Evolutionary conservation across 495 filamentous ascomycete genomes (phyloP), one percentile per base, ranked within the genome.

Genomic region (Aspergillus coremiiformis): DNA sequence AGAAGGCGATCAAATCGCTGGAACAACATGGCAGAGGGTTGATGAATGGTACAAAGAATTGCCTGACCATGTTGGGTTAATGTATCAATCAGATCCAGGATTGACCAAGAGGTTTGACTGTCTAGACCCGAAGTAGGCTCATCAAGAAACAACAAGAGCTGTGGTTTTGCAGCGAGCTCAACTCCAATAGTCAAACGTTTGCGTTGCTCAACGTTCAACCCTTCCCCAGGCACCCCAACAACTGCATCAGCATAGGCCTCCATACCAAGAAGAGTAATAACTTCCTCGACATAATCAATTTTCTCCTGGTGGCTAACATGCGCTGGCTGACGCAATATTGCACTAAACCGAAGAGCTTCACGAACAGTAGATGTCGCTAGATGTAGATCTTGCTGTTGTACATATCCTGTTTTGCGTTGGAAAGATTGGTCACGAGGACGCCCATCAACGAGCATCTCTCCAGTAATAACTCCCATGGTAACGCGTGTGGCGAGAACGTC

Each of bases 321-420:
- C 19, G 78, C 80, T 1, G 91, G 87, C 61, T 95, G 91, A 35
- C 91, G 84, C 8, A 96, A 79, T 14, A 90, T 69, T 29, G 91
- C 91, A 54, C 81, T 86, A 68, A 96, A 96, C 44, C 76, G 75
- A 17, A 96, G 76, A 21, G 91, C 87, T 59, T 78, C 91, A 30
- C 90, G 80, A 24, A 95, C 90, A 5, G 90, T 96, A 0, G 83
- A 80, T 0, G 89, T 92, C 15, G 83, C 71, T 7, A 92, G 74
- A 67, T 94, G 90, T 0, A 96, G 76, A 80, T 96, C 91, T 66
- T 95, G 90, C 62, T 96, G 91, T 61, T 96, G 88, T 12, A 90
- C 91, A 57, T 95, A 96, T n/a, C 90, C 90, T 3, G 89, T 94
- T 69, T 91, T 91, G 29, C 90, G 82, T 62, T 92, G 89, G 75